Conservation (phyloP, 176 grass and related monocot genomes). For the Aegilops umbellulata region DNA sequence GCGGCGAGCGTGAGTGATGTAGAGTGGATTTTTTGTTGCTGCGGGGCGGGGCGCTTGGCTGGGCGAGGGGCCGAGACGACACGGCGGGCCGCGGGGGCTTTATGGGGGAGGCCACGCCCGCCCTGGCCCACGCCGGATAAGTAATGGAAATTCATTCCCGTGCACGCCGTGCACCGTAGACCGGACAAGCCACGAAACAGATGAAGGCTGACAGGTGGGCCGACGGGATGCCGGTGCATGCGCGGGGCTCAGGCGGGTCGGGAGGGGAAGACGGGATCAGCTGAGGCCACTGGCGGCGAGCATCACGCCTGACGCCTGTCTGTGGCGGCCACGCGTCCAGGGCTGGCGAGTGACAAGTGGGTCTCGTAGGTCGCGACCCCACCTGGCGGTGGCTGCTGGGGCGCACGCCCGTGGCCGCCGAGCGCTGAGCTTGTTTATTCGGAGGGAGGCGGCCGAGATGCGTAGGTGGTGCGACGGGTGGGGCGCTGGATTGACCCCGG, state of each 20-base stretch:
- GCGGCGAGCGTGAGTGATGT: background rate
- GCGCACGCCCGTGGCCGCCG: background rate
- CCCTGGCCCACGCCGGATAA: background rate
- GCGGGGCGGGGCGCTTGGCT: constrained; percentile 17
- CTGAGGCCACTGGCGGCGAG: background rate
- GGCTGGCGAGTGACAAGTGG: background rate
- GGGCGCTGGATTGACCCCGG: background rate
- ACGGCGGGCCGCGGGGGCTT: constrained; percentile 21
- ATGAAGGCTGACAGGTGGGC: rapidly evolving
- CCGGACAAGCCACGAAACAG: no score
- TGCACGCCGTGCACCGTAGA: background rate
- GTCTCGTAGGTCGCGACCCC: rapidly evolving
- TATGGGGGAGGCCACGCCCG: background rate
- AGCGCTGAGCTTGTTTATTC: background rate
- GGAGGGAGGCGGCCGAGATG: constrained; percentile 31
- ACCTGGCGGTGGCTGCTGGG: rapidly evolving
- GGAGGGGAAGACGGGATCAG: background rate
- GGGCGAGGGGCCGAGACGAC: constrained; percentile 16
- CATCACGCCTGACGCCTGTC: constrained; percentile 23
- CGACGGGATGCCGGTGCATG: background rate
- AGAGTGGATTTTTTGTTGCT: background rate
- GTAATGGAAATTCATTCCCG: rapidly evolving
- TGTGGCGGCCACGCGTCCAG: constrained; percentile 1
- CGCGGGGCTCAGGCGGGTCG: background rate
- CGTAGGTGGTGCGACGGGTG: background rate